Conservation (phyloP, 768 basidiomycete genomes). For the Suillus lakei region DNA sequence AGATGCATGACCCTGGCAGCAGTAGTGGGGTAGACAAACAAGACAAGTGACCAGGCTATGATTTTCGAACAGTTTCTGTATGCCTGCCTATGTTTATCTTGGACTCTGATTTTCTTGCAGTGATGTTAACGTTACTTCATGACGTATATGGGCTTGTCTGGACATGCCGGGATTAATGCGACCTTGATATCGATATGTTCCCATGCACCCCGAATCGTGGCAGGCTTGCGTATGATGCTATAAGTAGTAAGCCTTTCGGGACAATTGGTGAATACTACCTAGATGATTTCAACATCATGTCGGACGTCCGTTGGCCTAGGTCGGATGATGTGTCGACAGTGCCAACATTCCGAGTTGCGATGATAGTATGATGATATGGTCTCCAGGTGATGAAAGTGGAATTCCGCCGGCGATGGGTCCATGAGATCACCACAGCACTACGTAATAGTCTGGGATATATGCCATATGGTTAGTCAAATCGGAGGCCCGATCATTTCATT, state of each 20-base stretch:
- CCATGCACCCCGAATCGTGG: background rate
- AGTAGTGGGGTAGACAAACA: slow-evolving; percentile 26
- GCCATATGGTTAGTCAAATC: background rate
- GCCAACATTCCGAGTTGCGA: background rate
- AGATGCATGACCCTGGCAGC: slow-evolving; percentile 21
- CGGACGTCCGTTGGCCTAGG: background rate
- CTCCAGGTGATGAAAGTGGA: background rate
- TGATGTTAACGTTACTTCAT: slow-evolving; percentile 5
- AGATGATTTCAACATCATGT: background rate
- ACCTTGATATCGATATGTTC: slow-evolving; percentile 1
- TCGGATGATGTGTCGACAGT: background rate
- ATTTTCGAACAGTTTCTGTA: slow-evolving; percentile 2
- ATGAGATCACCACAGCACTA: background rate
- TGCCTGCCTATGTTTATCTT: slow-evolving; percentile 4
- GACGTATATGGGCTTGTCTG: slow-evolving; percentile 9
- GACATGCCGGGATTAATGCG: slow-evolving; percentile 7
- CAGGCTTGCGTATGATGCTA: background rate
- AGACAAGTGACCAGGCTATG: slow-evolving; percentile 25
- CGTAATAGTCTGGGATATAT: background rate
- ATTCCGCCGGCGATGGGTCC: background rate
- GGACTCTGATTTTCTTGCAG: slow-evolving; percentile 6
- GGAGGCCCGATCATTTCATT: background rate
- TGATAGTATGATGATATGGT: background rate
- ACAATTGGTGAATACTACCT: background rate
- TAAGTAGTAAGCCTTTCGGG: background rate